A percentile compares a stretch with the other conserved stretches of the same genome.
These are phyloP conservation scores for Sporothrix luriei DNA, from an alignment of 2,329 filamentous ascomycete genomes.

Conservation along the genomic window DNA sequence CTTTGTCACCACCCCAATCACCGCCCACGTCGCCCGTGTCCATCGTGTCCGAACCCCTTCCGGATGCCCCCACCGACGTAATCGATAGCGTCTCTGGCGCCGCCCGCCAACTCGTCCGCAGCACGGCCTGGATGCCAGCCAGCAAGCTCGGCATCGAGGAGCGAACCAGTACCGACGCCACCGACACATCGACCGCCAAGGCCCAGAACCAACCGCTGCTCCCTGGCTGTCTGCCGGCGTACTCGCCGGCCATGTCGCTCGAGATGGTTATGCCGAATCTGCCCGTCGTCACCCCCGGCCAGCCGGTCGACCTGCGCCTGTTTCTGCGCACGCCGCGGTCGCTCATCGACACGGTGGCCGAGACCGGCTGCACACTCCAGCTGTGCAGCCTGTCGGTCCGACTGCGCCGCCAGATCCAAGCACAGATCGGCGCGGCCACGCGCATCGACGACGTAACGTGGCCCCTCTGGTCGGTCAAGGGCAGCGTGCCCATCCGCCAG, in stretches of 20 bases:
- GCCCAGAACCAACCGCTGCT: background rate
- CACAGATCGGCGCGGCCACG: background rate
- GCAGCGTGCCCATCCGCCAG: conserved; percentile 23
- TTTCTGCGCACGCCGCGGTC: conserved; percentile 25
- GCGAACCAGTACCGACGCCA: background rate
- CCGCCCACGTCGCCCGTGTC: background rate
- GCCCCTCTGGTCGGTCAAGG: conserved; percentile 28
- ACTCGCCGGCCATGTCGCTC: conserved; percentile 30
- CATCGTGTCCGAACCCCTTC: background rate
- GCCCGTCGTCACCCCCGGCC: conserved; percentile 21
- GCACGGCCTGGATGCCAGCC: conserved; percentile 22
- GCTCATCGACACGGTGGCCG: background rate
- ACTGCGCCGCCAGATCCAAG: conserved; percentile 13
- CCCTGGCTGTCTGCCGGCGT: conserved; percentile 27
- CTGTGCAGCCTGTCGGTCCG: conserved; percentile 24
- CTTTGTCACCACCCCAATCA: background rate
- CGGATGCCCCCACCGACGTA: background rate
- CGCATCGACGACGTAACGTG: conserved; percentile 15
- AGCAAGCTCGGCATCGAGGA: background rate
- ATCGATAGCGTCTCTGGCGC: background rate
- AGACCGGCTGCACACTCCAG: background rate
- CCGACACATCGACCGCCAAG: background rate
- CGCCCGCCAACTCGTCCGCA: conserved; percentile 22
- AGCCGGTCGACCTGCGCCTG: conserved; percentile 20
- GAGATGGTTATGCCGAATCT: conserved; percentile 30